Evolutionary conservation across 2,329 filamentous ascomycete genomes (phyloP), one percentile per base, ranked within the genome.

Genomic region (Chrysoporthe deuterocubensis): DNA sequence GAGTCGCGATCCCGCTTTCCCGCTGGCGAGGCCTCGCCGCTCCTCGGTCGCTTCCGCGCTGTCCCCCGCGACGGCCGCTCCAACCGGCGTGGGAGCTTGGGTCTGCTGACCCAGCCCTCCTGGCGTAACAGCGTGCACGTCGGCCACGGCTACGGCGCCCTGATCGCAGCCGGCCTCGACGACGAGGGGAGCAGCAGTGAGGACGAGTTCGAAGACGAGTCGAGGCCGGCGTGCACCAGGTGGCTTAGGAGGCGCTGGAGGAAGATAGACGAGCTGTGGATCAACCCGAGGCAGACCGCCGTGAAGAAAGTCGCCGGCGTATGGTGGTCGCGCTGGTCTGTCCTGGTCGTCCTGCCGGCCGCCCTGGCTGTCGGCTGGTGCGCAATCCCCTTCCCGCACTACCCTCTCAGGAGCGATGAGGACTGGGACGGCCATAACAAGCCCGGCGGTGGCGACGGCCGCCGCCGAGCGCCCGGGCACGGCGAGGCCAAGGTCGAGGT

Each of bases 11-110:
- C 81, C 69, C 82, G 82, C 62, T 77, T 79, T 69, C 75, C 78
- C 64, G 77, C 75, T 67, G 81, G 80, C 72, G 85, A 89, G 73
- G 80, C 86, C 54, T 86, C 88, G 21, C 87, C 89, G 34, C 79
- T 90, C 9, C 84, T 90, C 2, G 89, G 89, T 70, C 86, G 89
- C 50, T 91, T 89, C 78, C 87, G 88, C 70, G 89, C 88, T 68
- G 87, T 90, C 21, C 87, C 86, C 8, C 79, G 81, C 50, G 59
- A 46, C 46, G 68, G 63, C 58, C 43, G 67, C 60, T 52, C 60
- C 62, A 65, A 69, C 48, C 68, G 64, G n/a, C 56, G 74, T 50
- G 77, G 75, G 70, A 80, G 80, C 72, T 75, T 81, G 46, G 80
- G 80, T 8, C 72, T 83, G 70, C 74, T 84, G 11, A 78, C 81